phyloP scores from a whole-genome alignment of 805 yeast genomes.

The Candida alai region DNA sequence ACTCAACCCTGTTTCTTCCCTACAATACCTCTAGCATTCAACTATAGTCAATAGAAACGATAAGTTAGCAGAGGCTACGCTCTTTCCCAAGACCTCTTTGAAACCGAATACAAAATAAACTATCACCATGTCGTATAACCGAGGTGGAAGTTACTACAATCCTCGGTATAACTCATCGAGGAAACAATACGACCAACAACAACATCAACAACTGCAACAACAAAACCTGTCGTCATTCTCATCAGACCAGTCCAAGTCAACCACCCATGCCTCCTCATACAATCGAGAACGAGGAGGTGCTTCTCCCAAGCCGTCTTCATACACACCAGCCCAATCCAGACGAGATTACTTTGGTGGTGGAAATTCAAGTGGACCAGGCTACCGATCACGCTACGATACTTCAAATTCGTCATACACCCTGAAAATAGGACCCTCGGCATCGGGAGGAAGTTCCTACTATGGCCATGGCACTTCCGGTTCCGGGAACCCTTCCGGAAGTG shows the following conservation, averaged over 20 bases:
- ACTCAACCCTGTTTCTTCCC: too few species aligned
- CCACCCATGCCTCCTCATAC: background rate
- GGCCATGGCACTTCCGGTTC: background rate
- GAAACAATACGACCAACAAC: slow-evolving; percentile 3
- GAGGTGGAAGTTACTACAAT: slow-evolving; percentile 5
- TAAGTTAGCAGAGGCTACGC: too few species aligned
- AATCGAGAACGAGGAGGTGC: slow-evolving; percentile 2
- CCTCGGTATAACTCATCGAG: slow-evolving; percentile 7
- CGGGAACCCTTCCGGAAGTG: background rate
- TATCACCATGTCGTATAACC: slow-evolving; percentile 10
- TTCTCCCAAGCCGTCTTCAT: slow-evolving; percentile 6
- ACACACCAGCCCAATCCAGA: too few species aligned
- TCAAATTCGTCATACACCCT: slow-evolving; percentile 6
- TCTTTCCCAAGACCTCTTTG: too few species aligned
- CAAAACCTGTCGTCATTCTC: background rate
- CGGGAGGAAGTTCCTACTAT: slow-evolving; percentile 2
- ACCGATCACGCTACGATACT: slow-evolving; percentile 9
- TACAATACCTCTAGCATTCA: too few species aligned
- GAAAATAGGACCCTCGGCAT: background rate
- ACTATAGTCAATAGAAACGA: too few species aligned
- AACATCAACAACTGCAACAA: slow-evolving; percentile 2
- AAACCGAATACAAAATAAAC: too few species aligned
- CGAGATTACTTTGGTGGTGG: slow-evolving; percentile 8
- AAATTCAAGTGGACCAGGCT: slow-evolving; percentile 2
- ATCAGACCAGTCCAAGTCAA: background rate